Base-by-base conservation (phyloP, 257 asterid genomes). In the Petunia secreta region DNA sequence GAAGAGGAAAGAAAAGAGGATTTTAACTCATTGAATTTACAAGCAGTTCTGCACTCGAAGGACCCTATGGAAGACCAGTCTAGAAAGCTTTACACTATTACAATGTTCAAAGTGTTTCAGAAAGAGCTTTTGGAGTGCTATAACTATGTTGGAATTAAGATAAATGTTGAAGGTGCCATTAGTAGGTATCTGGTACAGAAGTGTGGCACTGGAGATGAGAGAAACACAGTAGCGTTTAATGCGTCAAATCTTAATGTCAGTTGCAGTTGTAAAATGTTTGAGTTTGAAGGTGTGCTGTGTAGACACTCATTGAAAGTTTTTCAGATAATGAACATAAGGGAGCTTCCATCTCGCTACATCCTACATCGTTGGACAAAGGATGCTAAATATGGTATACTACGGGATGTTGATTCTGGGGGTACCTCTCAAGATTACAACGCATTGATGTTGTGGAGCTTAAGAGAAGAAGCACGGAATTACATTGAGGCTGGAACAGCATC, bases 41-140 rank as follows among this genome's bases (percentile, higher is more conserved):
- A 88, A 59, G 85, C 93, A 44, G 94, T 87, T 81, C 69, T 93
- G 79, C 98, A 93, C 88, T 92, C 98, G 2, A 92, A 93, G 85
- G 99, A 95, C 80, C 98, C 99, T 7, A 93, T 95, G 5, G 99
- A 95, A 87, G 99, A 93, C 64, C 99, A 95, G 63, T 92, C 96
- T 82, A 83, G 97, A 81, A 83, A 93, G 87, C 94, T 95, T 1
- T 95, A 93, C 91, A 92, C 99, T 1, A 75, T 87, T 10, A 77
- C 88, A 46, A 88, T 91, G 93, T 93, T 95, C 85, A 93, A 95
- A 84, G 91, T 88, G 50, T 93, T 95, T 83, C 99, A 95, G 84
- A 93, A 89, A 84, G 99, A 95, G 92, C 95, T 95, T 78, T 71
- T 93, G 86, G 98, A 93, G 67, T 91, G 98, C 89, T 93, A 89